Evolutionary conservation across 2,329 filamentous ascomycete genomes (phyloP).

Genomic region (Nemania sp.): DNA sequence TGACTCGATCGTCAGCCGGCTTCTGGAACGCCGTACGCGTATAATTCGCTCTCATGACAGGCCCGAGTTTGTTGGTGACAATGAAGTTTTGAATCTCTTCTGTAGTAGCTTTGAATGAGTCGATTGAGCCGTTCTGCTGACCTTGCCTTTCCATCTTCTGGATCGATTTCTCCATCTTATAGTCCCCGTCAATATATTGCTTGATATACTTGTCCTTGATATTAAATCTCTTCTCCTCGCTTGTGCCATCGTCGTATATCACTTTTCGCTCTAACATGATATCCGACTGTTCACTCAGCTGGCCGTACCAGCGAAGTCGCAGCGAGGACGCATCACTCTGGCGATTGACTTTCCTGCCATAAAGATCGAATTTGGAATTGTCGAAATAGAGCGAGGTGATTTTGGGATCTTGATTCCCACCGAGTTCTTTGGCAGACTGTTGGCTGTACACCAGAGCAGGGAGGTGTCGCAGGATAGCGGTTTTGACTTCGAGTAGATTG

Average conservation of each 20-base stretch:
- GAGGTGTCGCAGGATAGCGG: constrained; percentile 85
- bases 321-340: constrained; percentile 78
- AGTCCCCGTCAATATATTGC: constrained; percentile 81
- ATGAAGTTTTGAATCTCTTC: constrained; percentile 80
- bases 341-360: constrained; percentile 80
- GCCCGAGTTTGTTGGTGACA: constrained; percentile 74
- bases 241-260: constrained; percentile 73
- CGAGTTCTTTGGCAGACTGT: constrained; percentile 78
- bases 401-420: constrained; percentile 80
- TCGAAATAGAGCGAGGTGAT: constrained; percentile 98
- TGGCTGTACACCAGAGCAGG: constrained; percentile 94
- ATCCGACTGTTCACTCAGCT: constrained; percentile 75
- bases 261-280: constrained; percentile 90
- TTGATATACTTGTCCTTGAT: constrained; percentile 96
- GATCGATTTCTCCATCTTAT: constrained; percentile 88
- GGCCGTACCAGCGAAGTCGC: constrained; percentile 88
- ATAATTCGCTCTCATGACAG: constrained; percentile 89
- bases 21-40: constrained; percentile 95
- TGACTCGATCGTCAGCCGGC: constrained; percentile 84
- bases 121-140: constrained; percentile 65
- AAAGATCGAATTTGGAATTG: constrained; percentile 81
- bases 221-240: constrained; percentile 76
- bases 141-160: constrained; percentile 83
- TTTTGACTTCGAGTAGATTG: constrained; percentile 96
- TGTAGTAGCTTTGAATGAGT: constrained; percentile 71